phyloP scores from a whole-genome alignment of 331 rosid species.

The Spiraea crenata region DNA sequence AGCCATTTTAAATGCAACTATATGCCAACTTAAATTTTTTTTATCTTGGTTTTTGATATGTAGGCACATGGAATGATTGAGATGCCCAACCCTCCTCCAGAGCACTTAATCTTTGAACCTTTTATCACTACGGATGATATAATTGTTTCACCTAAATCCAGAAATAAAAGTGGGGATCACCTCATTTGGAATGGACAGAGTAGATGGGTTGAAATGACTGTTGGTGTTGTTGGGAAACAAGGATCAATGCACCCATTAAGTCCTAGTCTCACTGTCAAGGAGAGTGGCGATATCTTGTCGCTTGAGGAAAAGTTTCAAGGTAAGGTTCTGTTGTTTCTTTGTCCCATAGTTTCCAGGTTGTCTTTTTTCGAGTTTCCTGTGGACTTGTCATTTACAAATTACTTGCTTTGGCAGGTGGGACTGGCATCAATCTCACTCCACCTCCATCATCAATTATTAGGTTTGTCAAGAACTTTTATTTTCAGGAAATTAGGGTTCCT shows the following conservation, averaged over 20 bases:
- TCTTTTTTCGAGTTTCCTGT: neutral
- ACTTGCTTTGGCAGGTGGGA: conserved; percentile 63
- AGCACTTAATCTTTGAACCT: conserved; percentile 81
- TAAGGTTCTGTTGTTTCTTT: conserved; percentile 21
- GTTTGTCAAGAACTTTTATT: conserved; percentile 35
- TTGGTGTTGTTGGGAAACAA: conserved; percentile 77
- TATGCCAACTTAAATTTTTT: conserved; percentile 1
- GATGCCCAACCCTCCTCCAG: conserved; percentile 92
- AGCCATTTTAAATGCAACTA: neutral
- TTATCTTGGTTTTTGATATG: conserved; percentile 24
- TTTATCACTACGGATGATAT: conserved; percentile 91
- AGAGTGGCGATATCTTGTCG: conserved; percentile 85
- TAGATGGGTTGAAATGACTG: conserved; percentile 99
- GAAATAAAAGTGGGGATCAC: conserved; percentile 41
- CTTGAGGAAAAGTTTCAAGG: conserved; percentile 99
- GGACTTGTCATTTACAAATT: neutral
- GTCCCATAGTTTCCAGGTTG: conserved; percentile 3
- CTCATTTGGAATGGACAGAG: conserved; percentile 79
- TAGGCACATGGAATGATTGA: conserved; percentile 85
- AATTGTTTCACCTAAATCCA: conserved; percentile 48
- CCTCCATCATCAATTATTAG: conserved; percentile 87
- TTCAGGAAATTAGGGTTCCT: neutral
- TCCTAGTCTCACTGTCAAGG: conserved; percentile 93
- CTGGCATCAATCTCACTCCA: conserved; percentile 97
- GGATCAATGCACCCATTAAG: conserved; percentile 82